Evolutionary conservation across 2,329 filamentous ascomycete genomes (phyloP), one percentile per base, ranked within the genome.

Genomic region (Sclerotinia borealis): DNA sequence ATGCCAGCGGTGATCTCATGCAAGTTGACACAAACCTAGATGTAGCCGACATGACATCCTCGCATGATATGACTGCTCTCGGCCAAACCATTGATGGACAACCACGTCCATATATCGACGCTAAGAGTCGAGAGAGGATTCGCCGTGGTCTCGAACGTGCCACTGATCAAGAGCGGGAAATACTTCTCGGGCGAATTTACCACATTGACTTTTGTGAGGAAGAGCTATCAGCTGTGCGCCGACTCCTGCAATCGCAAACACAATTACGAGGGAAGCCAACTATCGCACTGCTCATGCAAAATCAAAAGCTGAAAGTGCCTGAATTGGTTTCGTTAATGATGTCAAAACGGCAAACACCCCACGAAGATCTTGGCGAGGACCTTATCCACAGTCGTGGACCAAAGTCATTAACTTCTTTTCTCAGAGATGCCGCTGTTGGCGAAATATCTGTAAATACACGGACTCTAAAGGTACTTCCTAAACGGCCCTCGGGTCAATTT

Each of bases 351-450:
- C 22, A 48, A 29, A 37, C 27, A 17, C 13, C 29, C 5, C 41
- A 10, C 25, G 41, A 37, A 48, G 55, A 72, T 75, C 8, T 72
- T 80, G 48, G 83, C 83, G 68, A 82, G 84, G 70, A 82, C 77
- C 73, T 80, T 78, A 37, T 85, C 81, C 27, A 82, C 83, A 55
- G 83, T 81, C n/a, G 84, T 82, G 63, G 79, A 78, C 64, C 36
- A 47, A 31, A 34, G 50, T 62, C 65, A n/a, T 64, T 69, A 29
- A n/a, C 37, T 22, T 51, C 65, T 29, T 69, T 71, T 37, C 43
- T 68, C 25, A 15, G 49, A 49, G 69, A 71, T 67, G 67, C 51
- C n/a, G 60, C 59, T 45, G 50, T 59, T 25, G 62, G 65, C 19
- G 48, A 48, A 19, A 36, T 65, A 27, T 58, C 37, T 31, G 25